Evolutionary conservation across 1,139 yeast species (phyloP), one percentile per base, ranked within the genome.

Genomic region (Sugiyamaella neomexicana): DNA sequence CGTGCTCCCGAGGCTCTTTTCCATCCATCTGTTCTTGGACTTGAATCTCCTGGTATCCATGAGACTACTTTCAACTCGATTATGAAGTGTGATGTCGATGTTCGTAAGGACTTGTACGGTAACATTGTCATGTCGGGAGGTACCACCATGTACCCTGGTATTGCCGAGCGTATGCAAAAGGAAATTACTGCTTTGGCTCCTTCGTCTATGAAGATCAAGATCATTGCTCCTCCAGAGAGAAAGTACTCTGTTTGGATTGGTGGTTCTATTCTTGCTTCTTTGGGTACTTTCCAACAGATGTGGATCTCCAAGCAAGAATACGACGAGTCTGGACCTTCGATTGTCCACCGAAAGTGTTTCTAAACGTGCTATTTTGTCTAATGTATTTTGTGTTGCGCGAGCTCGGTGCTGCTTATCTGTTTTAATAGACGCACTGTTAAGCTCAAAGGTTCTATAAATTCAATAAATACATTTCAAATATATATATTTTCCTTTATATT

Each of bases 241-340:
- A 93, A 93, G 81, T 93, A 90, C 91, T 90, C 97, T 75, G 97
- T 91, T 83, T 93, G 99, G 99, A 93, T 93, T 68, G 99, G 99
- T 84, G 99, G 99, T 83, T 91, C 98, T 69, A 93, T 93, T 74
- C 86, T 93, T 80, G 97, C 99, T 68, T 90, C 97, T 62, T 86
- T 93, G 76, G 90, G 97, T 64, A 93, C 98, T 76, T 93, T 93
- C 78, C 98, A 93, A 70, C 97, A 91, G 71, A 77, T 89, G 76
- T 93, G 99, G 98, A 96, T 93, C 40, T 87, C 95, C 51, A 88
- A 85, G 72, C 84, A 83, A 65, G 99, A 93, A 97, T 91, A 91
- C 86, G 98, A 93, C 85, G 99, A 93, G 83, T 89, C 97, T 80
- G 99, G 99, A 74, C 99, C 99, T 73, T 90, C 97, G 62, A 93